Evolutionary conservation across 805 yeast genomes (phyloP), one percentile per base, ranked within the genome.

Genomic region (Yueomyces sinensis): DNA sequence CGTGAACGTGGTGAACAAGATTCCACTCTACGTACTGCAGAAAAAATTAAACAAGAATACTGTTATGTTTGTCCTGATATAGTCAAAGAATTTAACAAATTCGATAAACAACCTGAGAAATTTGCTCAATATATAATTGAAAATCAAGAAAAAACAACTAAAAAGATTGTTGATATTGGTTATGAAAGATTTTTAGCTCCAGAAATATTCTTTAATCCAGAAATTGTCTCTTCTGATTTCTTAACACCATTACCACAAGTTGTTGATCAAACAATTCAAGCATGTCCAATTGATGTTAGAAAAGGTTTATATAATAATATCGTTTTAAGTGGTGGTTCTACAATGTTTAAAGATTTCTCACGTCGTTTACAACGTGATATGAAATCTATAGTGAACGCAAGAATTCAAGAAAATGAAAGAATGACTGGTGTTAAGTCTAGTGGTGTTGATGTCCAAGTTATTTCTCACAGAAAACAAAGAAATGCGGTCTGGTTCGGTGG

Each of bases 401-500:
- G 99, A 62, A 84, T 91, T 41, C 74, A 76, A 35, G 68, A 69
- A 40, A 78, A 87, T 55, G 98, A 91, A 62, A 65, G 66, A 48
- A 63, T 77, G 40, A 74, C 86, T 49, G 76, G 76, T 28, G 65
- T 74, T 13, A 81, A 75, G 54, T 77, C 93, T 18, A 80, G 93
- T 22, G 99, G 99, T 57, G 93, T 91, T 34, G 94, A 86, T 37
- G 99, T 91, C 37, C 93, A 83, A 62, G 99, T 91, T 41, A 87
- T 91, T 45, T 76, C 94, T 20, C 99, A 91, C 65, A 86, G 89
- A 66, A 82, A 91, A 62, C 99, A 91, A 66, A 74, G 95, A 58
- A 84, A 91, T 53, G 99, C 99, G 3, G 99, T 91, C 39, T 91
- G 99, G 99, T 91, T 89, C 56, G 99, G 99, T 48, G 99, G 99